phyloP scores from a whole-genome alignment of 441 rosid genomes.

The Croton setiger region DNA sequence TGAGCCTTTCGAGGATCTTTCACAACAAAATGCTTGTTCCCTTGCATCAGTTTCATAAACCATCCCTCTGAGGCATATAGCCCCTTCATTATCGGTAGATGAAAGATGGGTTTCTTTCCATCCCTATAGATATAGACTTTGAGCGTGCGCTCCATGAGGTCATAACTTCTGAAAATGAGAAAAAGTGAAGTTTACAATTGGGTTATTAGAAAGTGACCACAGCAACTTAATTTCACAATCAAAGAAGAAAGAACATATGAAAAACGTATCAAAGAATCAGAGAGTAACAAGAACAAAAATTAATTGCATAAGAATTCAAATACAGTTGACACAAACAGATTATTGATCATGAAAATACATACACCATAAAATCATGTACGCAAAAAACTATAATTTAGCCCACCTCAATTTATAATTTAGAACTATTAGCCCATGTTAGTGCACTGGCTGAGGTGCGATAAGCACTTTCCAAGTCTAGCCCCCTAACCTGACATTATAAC shows the following conservation, averaged over 20 bases:
- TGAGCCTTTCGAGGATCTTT: conserved; percentile 58
- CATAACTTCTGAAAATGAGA: conserved; percentile 57
- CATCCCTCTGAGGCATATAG: conserved; percentile 87
- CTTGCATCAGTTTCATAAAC: conserved; percentile 69
- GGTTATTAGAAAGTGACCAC: conserved; percentile 12
- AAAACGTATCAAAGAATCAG: conserved; percentile 1
- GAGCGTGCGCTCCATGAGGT: conserved; percentile 78
- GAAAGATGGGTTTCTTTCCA: conserved; percentile 73
- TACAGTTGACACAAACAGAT: background rate
- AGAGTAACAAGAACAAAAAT: background rate
- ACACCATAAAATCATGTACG: background rate
- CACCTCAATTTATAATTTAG: background rate
- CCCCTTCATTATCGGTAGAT: conserved; percentile 73
- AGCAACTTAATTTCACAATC: background rate
- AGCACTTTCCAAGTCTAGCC: background rate
- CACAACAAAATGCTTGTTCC: conserved; percentile 41
- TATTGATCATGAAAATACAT: background rate
- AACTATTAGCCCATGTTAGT: background rate
- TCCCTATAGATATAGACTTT: conserved; percentile 75
- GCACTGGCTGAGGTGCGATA: background rate
- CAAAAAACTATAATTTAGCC: too few relatives aligned
- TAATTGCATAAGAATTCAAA: background rate
- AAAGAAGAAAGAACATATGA: background rate
- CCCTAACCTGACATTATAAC: background rate
- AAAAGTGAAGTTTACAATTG: conserved; percentile 22